Evolutionary conservation across 768 basidiomycete species (phyloP).

Genomic region (Termitomyces bulborhizus): DNA sequence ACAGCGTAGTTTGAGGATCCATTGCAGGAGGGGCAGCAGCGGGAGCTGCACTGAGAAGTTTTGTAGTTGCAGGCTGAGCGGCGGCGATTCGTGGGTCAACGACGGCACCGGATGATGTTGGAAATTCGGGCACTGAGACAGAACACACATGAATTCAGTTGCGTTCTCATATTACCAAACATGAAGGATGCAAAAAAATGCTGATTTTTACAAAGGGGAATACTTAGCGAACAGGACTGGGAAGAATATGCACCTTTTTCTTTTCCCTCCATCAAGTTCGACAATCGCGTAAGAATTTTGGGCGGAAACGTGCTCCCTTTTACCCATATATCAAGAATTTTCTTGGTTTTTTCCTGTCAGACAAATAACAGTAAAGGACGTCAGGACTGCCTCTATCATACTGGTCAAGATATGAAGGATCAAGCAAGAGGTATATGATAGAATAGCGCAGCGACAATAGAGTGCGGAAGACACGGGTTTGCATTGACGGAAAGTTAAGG

Average conservation of each 20-base stretch:
- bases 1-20: conserved; percentile 57
- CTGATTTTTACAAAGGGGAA: conserved; percentile 61
- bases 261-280: conserved; percentile 60
- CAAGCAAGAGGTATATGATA: conserved; percentile 18
- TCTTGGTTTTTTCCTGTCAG: conserved; percentile 91
- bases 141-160: conserved; percentile 64
- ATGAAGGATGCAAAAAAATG: conserved; percentile 35
- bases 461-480: background rate
- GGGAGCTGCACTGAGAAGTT: conserved; percentile 20
- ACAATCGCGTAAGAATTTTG: conserved; percentile 65
- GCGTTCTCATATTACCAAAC: conserved; percentile 47
- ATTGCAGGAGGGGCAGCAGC: conserved; percentile 20
- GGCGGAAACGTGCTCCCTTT: conserved; percentile 87
- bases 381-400: conserved; percentile 35
- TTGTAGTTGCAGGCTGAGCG: conserved; percentile 15
- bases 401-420: conserved; percentile 19
- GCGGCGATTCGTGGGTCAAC: conserved; percentile 32
- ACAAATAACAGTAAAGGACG: conserved; percentile 24
- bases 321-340: conserved; percentile 96
- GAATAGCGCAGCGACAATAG: background rate
- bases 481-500: background rate
- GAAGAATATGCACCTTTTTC: conserved; percentile 87
- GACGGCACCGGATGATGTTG: conserved; percentile 22
- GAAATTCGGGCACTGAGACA: conserved; percentile 53
- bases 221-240: conserved; percentile 78